phyloP scores from a whole-genome alignment of 805 yeast species.

The Metschnikowia proteae region DNA sequence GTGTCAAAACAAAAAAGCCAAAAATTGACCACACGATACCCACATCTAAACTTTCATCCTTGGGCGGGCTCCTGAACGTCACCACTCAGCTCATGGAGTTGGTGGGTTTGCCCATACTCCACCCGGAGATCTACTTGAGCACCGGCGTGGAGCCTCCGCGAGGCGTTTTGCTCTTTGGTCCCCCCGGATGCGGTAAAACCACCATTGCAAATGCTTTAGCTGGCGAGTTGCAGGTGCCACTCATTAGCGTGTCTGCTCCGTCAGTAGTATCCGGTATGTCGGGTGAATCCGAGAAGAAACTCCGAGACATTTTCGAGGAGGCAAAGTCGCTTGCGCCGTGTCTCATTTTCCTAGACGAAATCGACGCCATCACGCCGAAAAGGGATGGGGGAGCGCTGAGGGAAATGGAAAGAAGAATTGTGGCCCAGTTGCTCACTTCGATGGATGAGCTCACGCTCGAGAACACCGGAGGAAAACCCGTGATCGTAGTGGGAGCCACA shows the following conservation, averaged over 20 bases:
- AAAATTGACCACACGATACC: constrained; percentile 69
- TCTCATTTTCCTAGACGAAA: constrained; percentile 89
- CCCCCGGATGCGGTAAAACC: constrained; percentile 99
- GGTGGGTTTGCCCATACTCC: constrained; percentile 86
- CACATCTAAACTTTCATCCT: constrained; percentile 56
- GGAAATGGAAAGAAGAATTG: constrained; percentile 96
- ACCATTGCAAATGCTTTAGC: constrained; percentile 95
- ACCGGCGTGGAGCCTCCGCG: constrained; percentile 95
- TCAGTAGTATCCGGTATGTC: constrained; percentile 98
- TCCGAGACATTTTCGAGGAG: constrained; percentile 89
- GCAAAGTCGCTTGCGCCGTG: constrained; percentile 91
- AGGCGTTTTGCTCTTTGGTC: constrained; percentile 92
- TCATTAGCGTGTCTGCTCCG: constrained; percentile 88
- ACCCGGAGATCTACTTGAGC: constrained; percentile 83
- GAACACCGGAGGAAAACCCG: constrained; percentile 89
- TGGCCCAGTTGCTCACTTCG: constrained; percentile 89
- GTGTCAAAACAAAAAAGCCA: constrained; percentile 28
- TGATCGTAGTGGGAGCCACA: constrained; percentile 92
- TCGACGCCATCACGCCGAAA: constrained; percentile 97
- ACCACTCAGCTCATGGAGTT: constrained; percentile 83
- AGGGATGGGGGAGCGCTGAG: constrained; percentile 93
- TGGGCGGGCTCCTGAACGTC: constrained; percentile 90
- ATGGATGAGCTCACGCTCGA: constrained; percentile 90
- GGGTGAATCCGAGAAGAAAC: constrained; percentile 95
- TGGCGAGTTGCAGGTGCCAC: constrained; percentile 90